Conservation (phyloP, 1,284 basidiomycete species). For the Sporisorium scitamineum region DNA sequence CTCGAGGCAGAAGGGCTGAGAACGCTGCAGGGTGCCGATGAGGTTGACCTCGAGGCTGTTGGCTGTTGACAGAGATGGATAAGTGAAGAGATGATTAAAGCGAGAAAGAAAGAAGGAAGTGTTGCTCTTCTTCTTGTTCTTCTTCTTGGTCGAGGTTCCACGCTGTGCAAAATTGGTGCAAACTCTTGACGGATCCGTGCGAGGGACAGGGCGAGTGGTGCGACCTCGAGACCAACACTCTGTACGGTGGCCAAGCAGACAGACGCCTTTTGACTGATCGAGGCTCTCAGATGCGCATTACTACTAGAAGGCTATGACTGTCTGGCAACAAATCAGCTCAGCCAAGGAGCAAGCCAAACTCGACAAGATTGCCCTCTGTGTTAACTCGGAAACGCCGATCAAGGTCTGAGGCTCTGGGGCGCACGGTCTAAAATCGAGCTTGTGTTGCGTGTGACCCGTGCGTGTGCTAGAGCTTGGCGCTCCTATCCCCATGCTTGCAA, state of each 20-base stretch:
- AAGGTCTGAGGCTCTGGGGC: neutral
- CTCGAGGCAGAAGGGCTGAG: slow-evolving; percentile 2
- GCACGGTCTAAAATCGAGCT: slow-evolving; percentile 2
- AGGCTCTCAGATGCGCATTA: too few species aligned
- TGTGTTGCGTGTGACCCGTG: neutral
- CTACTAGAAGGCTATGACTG: too few species aligned
- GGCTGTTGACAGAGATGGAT: neutral
- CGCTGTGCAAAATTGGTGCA: neutral
- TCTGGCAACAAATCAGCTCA: neutral
- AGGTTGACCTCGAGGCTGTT: too few species aligned
- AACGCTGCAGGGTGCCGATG: neutral
- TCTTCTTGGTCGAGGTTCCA: slow-evolving; percentile 16
- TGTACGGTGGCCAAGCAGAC: too few species aligned
- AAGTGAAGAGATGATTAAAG: neutral
- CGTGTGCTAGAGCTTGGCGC: neutral
- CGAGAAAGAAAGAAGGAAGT: neutral
- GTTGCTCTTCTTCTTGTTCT: slow-evolving; percentile 13
- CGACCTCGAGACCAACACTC: slow-evolving; percentile 16
- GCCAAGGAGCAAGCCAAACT: neutral
- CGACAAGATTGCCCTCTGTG: neutral
- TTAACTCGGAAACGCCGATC: neutral
- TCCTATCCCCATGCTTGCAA: too few species aligned
- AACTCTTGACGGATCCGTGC: slow-evolving; percentile 14
- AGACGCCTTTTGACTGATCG: too few species aligned
- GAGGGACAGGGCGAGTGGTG: neutral